Evolutionary conservation across 768 basidiomycete species (phyloP), one percentile per base, ranked within the genome.

Genomic region (Xanthoconium stramineum): DNA sequence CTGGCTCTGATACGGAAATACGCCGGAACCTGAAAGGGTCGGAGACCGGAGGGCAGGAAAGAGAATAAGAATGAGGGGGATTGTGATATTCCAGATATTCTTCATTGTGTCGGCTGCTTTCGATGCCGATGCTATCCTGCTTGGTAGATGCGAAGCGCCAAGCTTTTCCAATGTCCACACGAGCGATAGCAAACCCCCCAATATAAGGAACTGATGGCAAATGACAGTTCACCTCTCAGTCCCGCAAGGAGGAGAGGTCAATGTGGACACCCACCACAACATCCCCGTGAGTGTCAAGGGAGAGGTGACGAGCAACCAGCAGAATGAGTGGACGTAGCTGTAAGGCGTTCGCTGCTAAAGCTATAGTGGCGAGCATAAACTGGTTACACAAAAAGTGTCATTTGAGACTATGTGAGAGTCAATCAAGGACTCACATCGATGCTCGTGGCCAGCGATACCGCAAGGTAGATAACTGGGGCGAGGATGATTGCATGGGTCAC

Each of bases 401-500:
- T 33, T 45, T 53, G 24, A 46, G 38, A 40, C 43, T 33, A 30
- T 33, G 24, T 5, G 17, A 29, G 40, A 49, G 14, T 3, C 14
- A 37, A 49, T 38, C 37, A 55, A 45, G 37, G 32, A 71, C 79
- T 58, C 56, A 80, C 80, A 62, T 74, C 68, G 49, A 75, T 62
- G 19, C 62, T 69, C 57, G 75, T 72, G 32, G 80, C 76, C 44
- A 82, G 68, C 11, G 78, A 77, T 13, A 79, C 74, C 19, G 82
- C 75, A 24, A 83, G 59, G 55, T 78, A 81, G 28, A 81, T 68
- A 47, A 89, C 67, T 2, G 89, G 88, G 14, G 75, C 77, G 29
- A 90, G 70, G 13, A 85, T 81, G 30, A 67, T 49, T 10, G 73
- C 63, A 71, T 91, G 89, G 3, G 85, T 80, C 7, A 80, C 59